Evolutionary conservation across 2,329 filamentous ascomycete species (phyloP), one percentile per base, ranked within the genome.

Genomic region (Gliomastix tumulicola): DNA sequence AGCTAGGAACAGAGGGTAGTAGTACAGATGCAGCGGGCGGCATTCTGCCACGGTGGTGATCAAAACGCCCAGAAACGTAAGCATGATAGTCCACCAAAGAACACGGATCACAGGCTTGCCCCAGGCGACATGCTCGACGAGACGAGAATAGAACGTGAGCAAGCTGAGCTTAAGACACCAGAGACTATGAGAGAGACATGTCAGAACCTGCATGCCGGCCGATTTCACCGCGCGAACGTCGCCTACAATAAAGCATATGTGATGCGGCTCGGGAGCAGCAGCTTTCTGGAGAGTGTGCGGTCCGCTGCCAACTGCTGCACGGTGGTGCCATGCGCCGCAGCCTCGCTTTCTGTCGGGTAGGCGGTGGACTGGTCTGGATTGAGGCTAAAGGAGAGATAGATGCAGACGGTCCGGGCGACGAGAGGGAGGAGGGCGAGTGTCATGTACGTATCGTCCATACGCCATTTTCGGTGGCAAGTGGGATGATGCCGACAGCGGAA

Each of bases 391-490:
- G 44, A 50, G 7, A 42, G 6, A 2, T 41, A 13, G 32, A 56
- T 55, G 32, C 46, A 48, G 10, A 41, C 11, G 1, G 50, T 48
- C 15, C 53, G 51, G 5, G 41, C 52, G 39, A 52, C 36, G 15
- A 56, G 50, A 12, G 53, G 53, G 1, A 56, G 32, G 7, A 56
- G 43, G 5, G 53, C 52, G 8, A 56, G 41, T n/a, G 49, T 50
- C 49, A 56, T 55, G 44, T 54, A 56, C 21, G 51, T 45, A 32
- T 56, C 53, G 40, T 56, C 53, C 41, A 44, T 43, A 41, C 51
- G 53, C 53, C 53, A 56, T 16, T 34, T 47, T 1, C 53, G 50
- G 34, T 56, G 53, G 39, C 53, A 56, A 18, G 46, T 44, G 11
- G 30, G 34, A 41, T 56, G 53, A 8, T 45, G 36, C 15, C 42